A percentile compares a stretch with the other conserved stretches of the same genome.
Conservation (phyloP, 306 rosid species). For the Trifolium fragiferum region DNA sequence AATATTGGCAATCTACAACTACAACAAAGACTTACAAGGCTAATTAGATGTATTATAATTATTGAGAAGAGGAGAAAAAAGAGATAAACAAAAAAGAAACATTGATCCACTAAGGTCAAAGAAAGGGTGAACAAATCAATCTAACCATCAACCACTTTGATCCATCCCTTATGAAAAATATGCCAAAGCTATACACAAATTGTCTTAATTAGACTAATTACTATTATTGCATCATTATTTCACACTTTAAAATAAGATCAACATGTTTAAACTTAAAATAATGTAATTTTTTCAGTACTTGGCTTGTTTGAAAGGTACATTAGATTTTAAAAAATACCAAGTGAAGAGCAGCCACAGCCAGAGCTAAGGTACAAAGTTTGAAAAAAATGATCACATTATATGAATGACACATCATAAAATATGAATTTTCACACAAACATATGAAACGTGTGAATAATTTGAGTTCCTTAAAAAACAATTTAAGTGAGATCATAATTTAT, state of each 20-base stretch:
- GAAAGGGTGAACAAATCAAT: slow-evolving; percentile 65
- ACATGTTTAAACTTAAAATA: slow-evolving; percentile 1
- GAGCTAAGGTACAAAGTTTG: neutral
- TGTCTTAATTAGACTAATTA: slow-evolving; percentile 31
- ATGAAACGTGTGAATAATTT: slow-evolving; percentile 20
- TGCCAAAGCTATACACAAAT: slow-evolving; percentile 34
- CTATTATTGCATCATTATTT: slow-evolving; percentile 41
- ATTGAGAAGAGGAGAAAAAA: neutral
- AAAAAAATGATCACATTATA: slow-evolving; percentile 23
- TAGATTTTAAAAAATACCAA: slow-evolving; percentile 6
- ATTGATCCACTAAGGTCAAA: slow-evolving; percentile 51
- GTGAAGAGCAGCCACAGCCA: neutral
- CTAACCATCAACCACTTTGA: slow-evolving; percentile 62
- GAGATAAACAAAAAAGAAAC: neutral
- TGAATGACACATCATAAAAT: slow-evolving; percentile 10
- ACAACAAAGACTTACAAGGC: slow-evolving; percentile 1
- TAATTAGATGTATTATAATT: slow-evolving; percentile 6
- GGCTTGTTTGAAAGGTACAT: neutral
- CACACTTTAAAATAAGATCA: slow-evolving; percentile 37
- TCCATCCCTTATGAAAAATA: slow-evolving; percentile 39
- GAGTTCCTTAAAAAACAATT: slow-evolving; percentile 10
- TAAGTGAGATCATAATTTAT: slow-evolving; percentile 10
- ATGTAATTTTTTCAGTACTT: neutral
- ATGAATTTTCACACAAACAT: slow-evolving; percentile 7
- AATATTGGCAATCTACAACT: neutral